A percentile compares a stretch with the other conserved stretches of the same genome.
Conservation (phyloP, 257 asterid genomes). For the Ocimum tenuiflorum region DNA sequence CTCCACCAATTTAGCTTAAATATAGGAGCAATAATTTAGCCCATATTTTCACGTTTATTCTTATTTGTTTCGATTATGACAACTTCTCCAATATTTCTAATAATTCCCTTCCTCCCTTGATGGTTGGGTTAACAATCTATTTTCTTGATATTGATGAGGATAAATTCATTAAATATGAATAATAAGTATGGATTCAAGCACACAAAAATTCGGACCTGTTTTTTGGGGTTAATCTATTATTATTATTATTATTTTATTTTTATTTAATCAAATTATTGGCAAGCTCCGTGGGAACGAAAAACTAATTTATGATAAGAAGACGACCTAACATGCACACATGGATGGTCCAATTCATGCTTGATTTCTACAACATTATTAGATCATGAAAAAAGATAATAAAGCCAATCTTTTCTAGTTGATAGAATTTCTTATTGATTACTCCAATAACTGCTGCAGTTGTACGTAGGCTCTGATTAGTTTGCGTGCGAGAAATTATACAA, state of each 20-base stretch:
- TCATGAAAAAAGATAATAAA: background rate
- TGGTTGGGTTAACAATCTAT: background rate
- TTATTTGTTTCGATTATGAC: too few relatives aligned
- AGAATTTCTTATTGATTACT: background rate
- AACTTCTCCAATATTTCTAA: background rate
- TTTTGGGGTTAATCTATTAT: background rate
- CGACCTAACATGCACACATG: background rate
- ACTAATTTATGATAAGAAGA: background rate
- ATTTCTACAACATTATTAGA: background rate
- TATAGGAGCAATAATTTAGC: too few relatives aligned
- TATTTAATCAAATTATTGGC: background rate
- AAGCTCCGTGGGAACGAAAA: background rate
- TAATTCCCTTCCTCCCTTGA: background rate
- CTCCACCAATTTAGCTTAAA: too few relatives aligned
- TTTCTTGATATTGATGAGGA: background rate
- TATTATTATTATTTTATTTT: background rate
- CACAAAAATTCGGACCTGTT: background rate
- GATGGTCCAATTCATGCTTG: constrained; percentile 1
- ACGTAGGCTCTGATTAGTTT: background rate
- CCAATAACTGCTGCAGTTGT: background rate
- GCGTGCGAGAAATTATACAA: too few relatives aligned
- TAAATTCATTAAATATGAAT: background rate
- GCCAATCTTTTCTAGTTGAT: background rate
- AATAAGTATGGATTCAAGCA: too few relatives aligned
- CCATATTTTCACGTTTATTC: too few relatives aligned